Conservation (phyloP, 2,329 filamentous ascomycete species). For the Ceratocystis cubensis region DNA sequence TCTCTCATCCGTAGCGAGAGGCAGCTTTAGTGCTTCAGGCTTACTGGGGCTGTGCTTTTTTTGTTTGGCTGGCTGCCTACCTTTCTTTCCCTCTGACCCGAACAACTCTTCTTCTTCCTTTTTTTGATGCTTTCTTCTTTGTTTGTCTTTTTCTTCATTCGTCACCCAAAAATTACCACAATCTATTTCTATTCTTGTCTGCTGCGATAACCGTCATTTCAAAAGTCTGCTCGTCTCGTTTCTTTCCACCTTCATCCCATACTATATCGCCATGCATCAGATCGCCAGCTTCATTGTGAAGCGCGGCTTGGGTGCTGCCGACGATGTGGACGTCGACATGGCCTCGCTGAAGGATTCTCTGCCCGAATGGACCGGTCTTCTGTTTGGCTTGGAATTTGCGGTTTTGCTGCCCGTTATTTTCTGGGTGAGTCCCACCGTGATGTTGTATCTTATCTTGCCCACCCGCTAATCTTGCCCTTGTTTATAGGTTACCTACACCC, state of each 20-base stretch:
- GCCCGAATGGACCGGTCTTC: slow-evolving; percentile 4
- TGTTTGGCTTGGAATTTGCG: slow-evolving; percentile 11
- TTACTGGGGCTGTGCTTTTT: neutral
- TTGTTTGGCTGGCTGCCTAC: neutral
- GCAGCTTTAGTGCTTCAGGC: neutral
- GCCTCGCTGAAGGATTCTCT: slow-evolving; percentile 3
- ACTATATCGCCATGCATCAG: slow-evolving; percentile 6
- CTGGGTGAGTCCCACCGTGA: slow-evolving; percentile 14
- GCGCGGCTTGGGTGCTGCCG: slow-evolving; percentile 7
- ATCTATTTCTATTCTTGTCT: neutral
- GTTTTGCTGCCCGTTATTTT: slow-evolving; percentile 10
- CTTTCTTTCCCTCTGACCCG: slow-evolving; percentile 5
- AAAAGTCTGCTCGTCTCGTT: neutral
- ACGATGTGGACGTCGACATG: slow-evolving; percentile 7
- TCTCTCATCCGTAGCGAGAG: too few species aligned
- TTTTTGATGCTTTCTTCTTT: slow-evolving; percentile 5
- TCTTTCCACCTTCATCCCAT: neutral
- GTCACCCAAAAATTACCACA: too few species aligned
- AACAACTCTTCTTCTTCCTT: neutral
- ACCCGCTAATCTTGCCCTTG: neutral
- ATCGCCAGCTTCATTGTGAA: slow-evolving; percentile 1
- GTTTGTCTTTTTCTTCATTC: neutral
- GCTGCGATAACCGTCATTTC: neutral
- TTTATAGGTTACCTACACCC: slow-evolving; percentile 38
- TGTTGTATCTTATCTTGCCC: neutral